A percentile compares a stretch with the other conserved stretches of the same genome.
Evolutionary conservation across 495 filamentous ascomycete genomes (phyloP).

Genomic region (Penicillium parvum): DNA sequence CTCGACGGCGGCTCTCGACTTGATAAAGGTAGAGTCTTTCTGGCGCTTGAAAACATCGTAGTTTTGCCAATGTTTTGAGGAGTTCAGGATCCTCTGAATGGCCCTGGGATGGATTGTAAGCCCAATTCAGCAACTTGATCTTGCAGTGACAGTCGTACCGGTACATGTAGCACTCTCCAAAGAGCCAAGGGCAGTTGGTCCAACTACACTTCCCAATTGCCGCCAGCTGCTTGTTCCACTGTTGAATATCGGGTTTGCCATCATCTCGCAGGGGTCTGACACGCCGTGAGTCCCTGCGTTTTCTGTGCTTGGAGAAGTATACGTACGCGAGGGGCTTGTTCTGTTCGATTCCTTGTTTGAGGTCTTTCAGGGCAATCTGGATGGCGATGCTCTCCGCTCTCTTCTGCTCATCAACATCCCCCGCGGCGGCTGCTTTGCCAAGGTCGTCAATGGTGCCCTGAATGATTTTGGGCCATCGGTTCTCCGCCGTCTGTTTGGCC

Average conservation of each 20-base stretch:
- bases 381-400: conserved; percentile 69
- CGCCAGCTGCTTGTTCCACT: conserved; percentile 71
- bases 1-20: conserved; percentile 74
- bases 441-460: conserved; percentile 57
- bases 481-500: conserved; percentile 8
- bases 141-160: conserved; percentile 40
- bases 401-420: conserved; percentile 44
- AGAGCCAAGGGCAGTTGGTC: conserved; percentile 79
- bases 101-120: conserved; percentile 42
- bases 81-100: conserved; percentile 59
- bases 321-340: conserved; percentile 64
- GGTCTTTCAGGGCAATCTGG: conserved; percentile 60
- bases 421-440: conserved; percentile 29
- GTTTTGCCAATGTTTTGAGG: conserved; percentile 68
- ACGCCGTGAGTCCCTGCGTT: background rate
- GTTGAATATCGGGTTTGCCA: conserved; percentile 60
- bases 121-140: background rate
- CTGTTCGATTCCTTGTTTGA: conserved; percentile 84
- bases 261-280: conserved; percentile 69
- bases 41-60: conserved; percentile 80
- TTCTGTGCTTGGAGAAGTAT: background rate
- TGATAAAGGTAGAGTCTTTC: conserved; percentile 77
- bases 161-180: conserved; percentile 82
- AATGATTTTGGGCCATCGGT: conserved; percentile 29
- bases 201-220: conserved; percentile 62